Conservation (phyloP, 805 yeast genomes). For the Pichia nanzhaoensis region DNA sequence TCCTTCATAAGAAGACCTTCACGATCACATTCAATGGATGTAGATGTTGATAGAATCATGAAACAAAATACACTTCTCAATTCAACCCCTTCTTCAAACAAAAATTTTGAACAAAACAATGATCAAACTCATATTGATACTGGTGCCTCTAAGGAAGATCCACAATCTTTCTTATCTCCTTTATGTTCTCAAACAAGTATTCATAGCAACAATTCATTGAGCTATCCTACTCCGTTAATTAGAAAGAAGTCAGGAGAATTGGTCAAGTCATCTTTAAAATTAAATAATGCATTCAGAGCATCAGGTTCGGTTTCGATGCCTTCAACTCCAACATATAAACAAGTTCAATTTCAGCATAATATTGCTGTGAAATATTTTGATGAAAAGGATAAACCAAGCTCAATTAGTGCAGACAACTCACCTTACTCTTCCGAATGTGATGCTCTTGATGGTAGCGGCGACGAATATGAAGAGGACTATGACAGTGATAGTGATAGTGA, state of each 20-base stretch:
- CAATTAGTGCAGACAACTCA: conserved; percentile 62
- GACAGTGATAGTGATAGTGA: conserved; percentile 25
- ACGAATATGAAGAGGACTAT: conserved; percentile 22
- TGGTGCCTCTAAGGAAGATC: background rate
- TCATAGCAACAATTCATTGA: background rate
- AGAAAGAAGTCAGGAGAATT: conserved; percentile 88
- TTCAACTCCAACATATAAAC: conserved; percentile 54
- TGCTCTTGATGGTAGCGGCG: conserved; percentile 27
- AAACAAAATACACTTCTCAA: conserved; percentile 28
- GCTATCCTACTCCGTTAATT: conserved; percentile 36
- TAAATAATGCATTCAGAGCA: conserved; percentile 18
- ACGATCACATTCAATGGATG: conserved; percentile 21
- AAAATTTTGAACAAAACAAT: too few relatives aligned
- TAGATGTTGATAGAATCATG: conserved; percentile 22
- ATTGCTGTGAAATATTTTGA: conserved; percentile 68
- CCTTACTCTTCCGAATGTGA: conserved; percentile 38
- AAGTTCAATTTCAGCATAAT: conserved; percentile 80
- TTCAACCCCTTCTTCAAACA: conserved; percentile 12
- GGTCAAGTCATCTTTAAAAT: conserved; percentile 66
- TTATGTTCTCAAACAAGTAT: background rate
- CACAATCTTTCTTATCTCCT: background rate
- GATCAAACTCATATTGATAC: background rate
- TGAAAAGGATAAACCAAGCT: conserved; percentile 66
- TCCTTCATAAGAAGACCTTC: conserved; percentile 30
- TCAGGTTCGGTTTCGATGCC: conserved; percentile 38